A percentile compares a stretch with the other conserved stretches of the same genome.
Conservation (phyloP, 768 basidiomycete species). For the Daedalea quercina region DNA sequence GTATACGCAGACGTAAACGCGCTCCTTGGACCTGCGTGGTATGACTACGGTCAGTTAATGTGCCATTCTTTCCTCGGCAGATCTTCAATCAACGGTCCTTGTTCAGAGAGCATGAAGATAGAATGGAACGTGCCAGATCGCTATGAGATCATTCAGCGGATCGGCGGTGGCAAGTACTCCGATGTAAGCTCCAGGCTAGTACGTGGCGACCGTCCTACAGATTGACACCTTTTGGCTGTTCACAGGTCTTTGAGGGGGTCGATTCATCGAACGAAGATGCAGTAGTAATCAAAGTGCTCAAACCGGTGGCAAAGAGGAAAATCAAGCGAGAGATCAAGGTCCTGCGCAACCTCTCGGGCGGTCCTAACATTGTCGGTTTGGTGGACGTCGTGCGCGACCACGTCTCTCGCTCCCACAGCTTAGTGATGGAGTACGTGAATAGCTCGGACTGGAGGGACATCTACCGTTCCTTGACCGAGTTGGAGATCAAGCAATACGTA, state of each 20-base stretch:
- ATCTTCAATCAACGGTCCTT: background rate
- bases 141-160: constrained; percentile 94
- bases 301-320: constrained; percentile 99
- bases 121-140: constrained; percentile 96
- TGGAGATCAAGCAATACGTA: constrained; percentile 95
- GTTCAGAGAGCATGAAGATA: constrained; percentile 80
- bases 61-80: background rate
- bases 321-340: constrained; percentile 99
- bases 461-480: constrained; percentile 89
- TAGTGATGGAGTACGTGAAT: constrained; percentile 95
- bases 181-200: constrained; percentile 47
- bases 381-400: constrained; percentile 95
- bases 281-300: constrained; percentile 97
- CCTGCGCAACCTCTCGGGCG: constrained; percentile 90
- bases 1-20: constrained; percentile 87
- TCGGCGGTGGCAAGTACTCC: constrained; percentile 91
- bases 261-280: constrained; percentile 87
- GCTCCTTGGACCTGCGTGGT: constrained; percentile 82
- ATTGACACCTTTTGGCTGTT: background rate
- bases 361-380: constrained; percentile 89
- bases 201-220: background rate
- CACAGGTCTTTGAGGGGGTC: constrained; percentile 85
- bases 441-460: constrained; percentile 95
- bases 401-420: constrained; percentile 90
- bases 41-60: constrained; percentile 76